A percentile compares a stretch with the other conserved stretches of the same genome.
phyloP scores from a whole-genome alignment of 768 basidiomycete genomes.

The Gymnopilus dilepis region DNA sequence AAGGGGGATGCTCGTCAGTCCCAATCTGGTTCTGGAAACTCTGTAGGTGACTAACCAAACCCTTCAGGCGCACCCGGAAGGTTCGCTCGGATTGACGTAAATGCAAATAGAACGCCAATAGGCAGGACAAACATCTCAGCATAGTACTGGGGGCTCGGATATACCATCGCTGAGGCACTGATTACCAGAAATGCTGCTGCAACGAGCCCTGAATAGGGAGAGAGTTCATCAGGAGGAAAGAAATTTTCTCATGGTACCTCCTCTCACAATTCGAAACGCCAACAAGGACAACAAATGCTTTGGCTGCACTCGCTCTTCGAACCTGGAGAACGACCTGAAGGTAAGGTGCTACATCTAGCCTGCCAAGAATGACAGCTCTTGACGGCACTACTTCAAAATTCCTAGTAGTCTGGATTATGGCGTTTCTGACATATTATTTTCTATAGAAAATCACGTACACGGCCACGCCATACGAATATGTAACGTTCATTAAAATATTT shows the following conservation, averaged over 20 bases:
- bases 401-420: too few species aligned
- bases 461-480: neutral
- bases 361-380: neutral
- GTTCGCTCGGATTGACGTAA: constrained; percentile 5
- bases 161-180: neutral
- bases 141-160: neutral
- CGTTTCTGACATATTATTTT: too few species aligned
- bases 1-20: too few species aligned
- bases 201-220: neutral
- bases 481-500: neutral
- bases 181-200: neutral
- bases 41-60: constrained; percentile 11
- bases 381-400: neutral
- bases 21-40: too few species aligned
- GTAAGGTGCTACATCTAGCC: neutral
- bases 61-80: constrained; percentile 6
- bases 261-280: constrained; percentile 4
- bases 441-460: neutral
- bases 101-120: constrained; percentile 1
- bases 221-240: too few species aligned
- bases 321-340: neutral
- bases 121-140: constrained; percentile 7
- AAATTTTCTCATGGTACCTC: too few species aligned
- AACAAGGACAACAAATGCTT: constrained; percentile 6
- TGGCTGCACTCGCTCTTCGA: neutral